Base-by-base conservation (phyloP, 2,329 filamentous ascomycete genomes). In the Colletotrichum higginsianum region DNA sequence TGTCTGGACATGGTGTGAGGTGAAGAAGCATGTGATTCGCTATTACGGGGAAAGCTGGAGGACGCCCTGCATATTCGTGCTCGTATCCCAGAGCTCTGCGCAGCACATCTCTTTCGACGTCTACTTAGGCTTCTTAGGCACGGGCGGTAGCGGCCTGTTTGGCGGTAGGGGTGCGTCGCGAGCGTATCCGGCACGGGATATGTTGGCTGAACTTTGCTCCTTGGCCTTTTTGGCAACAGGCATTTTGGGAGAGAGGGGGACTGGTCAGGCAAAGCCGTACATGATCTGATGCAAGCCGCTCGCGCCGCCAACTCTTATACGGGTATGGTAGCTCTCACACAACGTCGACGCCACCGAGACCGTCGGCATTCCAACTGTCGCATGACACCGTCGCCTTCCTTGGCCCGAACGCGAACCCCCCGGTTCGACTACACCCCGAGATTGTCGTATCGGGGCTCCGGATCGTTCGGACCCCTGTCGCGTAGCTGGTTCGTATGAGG, bases 371-470 rank as follows among this genome's bases (percentile, higher is more conserved):
- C 3, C 12, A 5, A 46, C 40, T 12, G 40, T n/a, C 21, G 30
- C 53, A 23, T n/a, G 12, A 23, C 53, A n/a, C 18, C 35, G 53
- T 56, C 38, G n/a, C 38, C 35, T 56, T 13, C 30, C 26, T 18
- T 11, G 16, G 18, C 9, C 26, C n/a, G 30, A 18, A 30, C 9
- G 21, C 18, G 35, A n/a, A 11, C 7, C 50, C 26, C 16, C 30
- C 30, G 18, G 35, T 63, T 30, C 61, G 38, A 35, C 30, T 21
- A 35, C 46, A 62, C 16, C 60, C 60, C 30, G 15, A 23, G 35
- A n/a, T 30, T 15, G 46, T 42, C n/a, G 23, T 26, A 16, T 7
- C 44, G 12, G 26, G n/a, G 16, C 3, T 11, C 35, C 23, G 12
- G 12, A 35, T n/a, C 44, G 30, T 55, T 12, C 46, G 46, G 55